Evolutionary conservation across 2,329 filamentous ascomycete species (phyloP), one percentile per base, ranked within the genome.

Genomic region (Trichoderma guizhouense): DNA sequence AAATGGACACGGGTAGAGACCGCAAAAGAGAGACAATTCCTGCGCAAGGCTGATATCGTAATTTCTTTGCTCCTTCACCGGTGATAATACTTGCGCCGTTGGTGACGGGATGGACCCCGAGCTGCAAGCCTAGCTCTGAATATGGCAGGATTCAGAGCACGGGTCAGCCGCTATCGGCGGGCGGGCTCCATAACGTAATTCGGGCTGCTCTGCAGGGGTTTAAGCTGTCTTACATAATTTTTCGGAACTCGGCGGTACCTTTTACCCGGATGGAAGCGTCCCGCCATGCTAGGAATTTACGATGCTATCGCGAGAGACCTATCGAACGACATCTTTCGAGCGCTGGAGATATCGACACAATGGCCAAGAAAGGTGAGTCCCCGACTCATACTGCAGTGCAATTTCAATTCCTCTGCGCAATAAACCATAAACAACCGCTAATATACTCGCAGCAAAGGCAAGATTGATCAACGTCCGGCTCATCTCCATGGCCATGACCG

Each of bases 401-500:
- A 21, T 11, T 6, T 4, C 8, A 5, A n/a, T n/a, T 15, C 2
- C 8, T 11, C 2, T 15, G 30, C 1, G 7, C n/a, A 11, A 26
- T 11, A 9, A 53, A 24, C 26, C 11, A 30, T 11, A 9, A 53
- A 24, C 5, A 24, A 5, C 11, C 14, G 55, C 66, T 71, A 53
- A 69, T 28, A 15, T 36, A 28, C 7, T 51, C 55, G 30, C 81
- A 97, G 94, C 87, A 73, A 98, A 98, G 87, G 93, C 95, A 80
- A 94, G 97, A 82, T 92, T 95, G 76, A 91, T 99, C 81, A 89
- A 93, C 80, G 95, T 98, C 82, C 95, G 96, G 81, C 92, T 99
- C 76, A 87, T 99, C 82, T 97, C 94, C 75, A 99, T 99, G 96
- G 96, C 96, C 81, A 92, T 97, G 92, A 99, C 96, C 30, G 96